Evolutionary conservation across 208 protist species (phyloP), one percentile per base, ranked within the genome.

Genomic region (Sergeia podlipaevii): DNA sequence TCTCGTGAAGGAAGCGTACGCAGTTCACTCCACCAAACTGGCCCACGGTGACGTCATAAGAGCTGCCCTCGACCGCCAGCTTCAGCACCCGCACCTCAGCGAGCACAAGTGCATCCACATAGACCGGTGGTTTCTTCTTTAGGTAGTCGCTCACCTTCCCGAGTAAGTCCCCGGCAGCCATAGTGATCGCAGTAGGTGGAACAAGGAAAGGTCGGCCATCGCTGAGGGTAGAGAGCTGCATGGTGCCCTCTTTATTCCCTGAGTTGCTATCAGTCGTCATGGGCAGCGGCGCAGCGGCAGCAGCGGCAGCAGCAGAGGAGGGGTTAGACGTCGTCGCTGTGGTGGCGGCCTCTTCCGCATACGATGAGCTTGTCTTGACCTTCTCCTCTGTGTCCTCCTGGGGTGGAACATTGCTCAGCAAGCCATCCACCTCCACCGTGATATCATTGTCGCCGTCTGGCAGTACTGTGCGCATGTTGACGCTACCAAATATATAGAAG

Each of bases 381-480:
- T 43, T 13, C 4, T 29, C 49, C 26, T 59, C 33, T 6, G 6
- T 20, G 37, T 4, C 47, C 3, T 18, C 49, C 32, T 58, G 50
- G 3, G 36, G 17, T 2, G 66, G 32, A 17, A 7, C 24, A 28
- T 52, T 26, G 23, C 26, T 21, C 53, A 85, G 48, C 49, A 93
- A 59, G 2, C 85, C 81, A 43, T 89, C 77, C 15, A 93, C 67
- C 60, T 89, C 82, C 26, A 93, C 57, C 21, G 86, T 93, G 18
- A 94, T 59, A 43, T 94, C 86, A 38, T 91, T 94, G 77, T 94
- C 86, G 32, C 86, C 86, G 50, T 91, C 86, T n/a, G 86, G 86
- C 49, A 94, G 69, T 48, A 94, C 82, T 10, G 86, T 94, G 51
- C 80, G 77, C 73, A 87, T 85, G 58, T 85, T 77, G 21, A 94